A percentile compares a stretch with the other conserved stretches of the same genome.
Evolutionary conservation across 805 yeast species (phyloP).

Genomic region (Hanseniaspora pseudoguilliermondii): DNA sequence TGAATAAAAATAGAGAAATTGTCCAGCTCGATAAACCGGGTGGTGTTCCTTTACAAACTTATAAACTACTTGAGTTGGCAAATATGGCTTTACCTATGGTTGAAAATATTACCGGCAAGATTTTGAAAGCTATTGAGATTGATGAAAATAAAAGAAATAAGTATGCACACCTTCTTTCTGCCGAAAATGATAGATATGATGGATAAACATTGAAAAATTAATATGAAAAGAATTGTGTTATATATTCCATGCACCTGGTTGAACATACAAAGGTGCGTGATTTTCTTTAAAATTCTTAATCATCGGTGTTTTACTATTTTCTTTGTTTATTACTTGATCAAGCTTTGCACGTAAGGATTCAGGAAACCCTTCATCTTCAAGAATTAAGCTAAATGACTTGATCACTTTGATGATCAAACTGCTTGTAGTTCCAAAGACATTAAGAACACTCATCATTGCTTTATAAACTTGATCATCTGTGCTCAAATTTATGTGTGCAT

Average conservation of each 20-base stretch:
- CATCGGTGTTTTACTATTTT: neutral
- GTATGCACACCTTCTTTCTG: conserved; percentile 23
- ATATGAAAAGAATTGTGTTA: neutral
- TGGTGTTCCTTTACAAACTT: conserved; percentile 70
- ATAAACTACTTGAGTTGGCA: conserved; percentile 53
- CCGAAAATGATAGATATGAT: conserved; percentile 24
- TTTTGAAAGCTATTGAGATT: conserved; percentile 40
- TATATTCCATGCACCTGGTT: neutral
- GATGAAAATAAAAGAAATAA: conserved; percentile 41
- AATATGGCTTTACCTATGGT: conserved; percentile 54
- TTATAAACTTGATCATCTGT: neutral
- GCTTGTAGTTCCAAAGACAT: neutral
- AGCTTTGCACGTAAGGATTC: neutral
- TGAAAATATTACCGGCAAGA: conserved; percentile 48
- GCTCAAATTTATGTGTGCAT: neutral
- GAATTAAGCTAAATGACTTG: neutral
- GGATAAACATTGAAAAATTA: neutral
- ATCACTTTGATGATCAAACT: neutral
- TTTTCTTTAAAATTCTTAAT: neutral
- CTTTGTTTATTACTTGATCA: neutral
- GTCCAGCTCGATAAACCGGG: conserved; percentile 88
- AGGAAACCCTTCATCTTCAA: neutral
- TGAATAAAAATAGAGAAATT: conserved; percentile 80
- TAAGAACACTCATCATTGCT: neutral
- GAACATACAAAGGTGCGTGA: neutral